These are phyloP conservation scores for Meyerozyma elateridarum DNA, from an alignment of 1,139 yeast species.

Conservation along the genomic window DNA sequence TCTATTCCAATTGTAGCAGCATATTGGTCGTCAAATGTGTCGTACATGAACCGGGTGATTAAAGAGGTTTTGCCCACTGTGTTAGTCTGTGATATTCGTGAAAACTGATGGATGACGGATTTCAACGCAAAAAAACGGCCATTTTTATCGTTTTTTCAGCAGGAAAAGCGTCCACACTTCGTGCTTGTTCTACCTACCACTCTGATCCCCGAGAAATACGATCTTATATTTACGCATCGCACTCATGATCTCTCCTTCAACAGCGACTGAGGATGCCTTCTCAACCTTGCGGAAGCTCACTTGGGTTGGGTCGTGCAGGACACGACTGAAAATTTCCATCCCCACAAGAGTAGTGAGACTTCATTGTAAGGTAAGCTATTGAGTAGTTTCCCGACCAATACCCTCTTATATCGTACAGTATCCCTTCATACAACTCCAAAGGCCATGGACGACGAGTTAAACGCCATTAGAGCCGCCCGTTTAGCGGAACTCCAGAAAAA, in stretches of 20 bases:
- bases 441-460: slow-evolving; percentile 73
- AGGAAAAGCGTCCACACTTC: neutral
- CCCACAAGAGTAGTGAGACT: neutral
- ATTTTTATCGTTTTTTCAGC: neutral
- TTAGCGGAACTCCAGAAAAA: slow-evolving; percentile 71
- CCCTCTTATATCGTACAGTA: too few species aligned
- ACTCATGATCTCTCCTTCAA: slow-evolving; percentile 10
- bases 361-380: too few species aligned
- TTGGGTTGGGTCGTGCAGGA: slow-evolving; percentile 1
- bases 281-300: neutral
- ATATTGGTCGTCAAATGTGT: slow-evolving; percentile 94
- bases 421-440: too few species aligned
- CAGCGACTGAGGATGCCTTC: too few species aligned
- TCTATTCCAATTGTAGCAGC: slow-evolving; percentile 97
- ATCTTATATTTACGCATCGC: slow-evolving; percentile 71
- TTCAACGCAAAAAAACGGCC: neutral
- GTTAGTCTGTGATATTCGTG: too few species aligned
- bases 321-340: neutral
- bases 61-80: slow-evolving; percentile 89
- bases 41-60: slow-evolving; percentile 95
- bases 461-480: slow-evolving; percentile 86
- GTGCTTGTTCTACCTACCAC: slow-evolving; percentile 43
- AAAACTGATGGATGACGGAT: neutral
- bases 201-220: slow-evolving; percentile 95
- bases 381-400: too few species aligned